These are phyloP conservation scores for Botrytis galanthina DNA, from an alignment of 2,329 filamentous ascomycete genomes.

Conservation along the genomic window DNA sequence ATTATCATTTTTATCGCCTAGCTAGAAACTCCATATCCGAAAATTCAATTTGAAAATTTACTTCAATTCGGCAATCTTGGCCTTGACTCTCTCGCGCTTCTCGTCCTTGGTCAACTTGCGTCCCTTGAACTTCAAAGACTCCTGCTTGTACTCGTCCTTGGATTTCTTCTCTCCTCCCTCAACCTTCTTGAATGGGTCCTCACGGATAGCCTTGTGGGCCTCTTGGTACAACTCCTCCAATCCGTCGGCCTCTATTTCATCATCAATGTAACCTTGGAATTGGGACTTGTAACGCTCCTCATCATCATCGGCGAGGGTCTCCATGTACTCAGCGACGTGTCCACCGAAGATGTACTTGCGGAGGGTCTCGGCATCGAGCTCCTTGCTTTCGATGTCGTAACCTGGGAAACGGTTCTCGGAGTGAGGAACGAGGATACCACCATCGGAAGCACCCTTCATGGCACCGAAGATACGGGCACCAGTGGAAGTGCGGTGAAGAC, in stretches of 20 bases:
- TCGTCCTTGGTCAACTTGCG: conserved; percentile 78
- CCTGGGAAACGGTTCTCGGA: conserved; percentile 99
- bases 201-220: conserved; percentile 94
- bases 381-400: conserved; percentile 95
- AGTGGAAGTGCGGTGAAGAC: conserved; percentile 94
- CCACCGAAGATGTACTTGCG: conserved; percentile 99
- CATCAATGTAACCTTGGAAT: conserved; percentile 97
- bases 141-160: conserved; percentile 96
- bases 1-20: conserved; percentile 14
- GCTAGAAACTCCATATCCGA: conserved; percentile 23
- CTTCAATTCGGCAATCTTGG: conserved; percentile 83
- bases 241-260: conserved; percentile 92
- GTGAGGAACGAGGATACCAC: conserved; percentile 95
- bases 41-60: conserved; percentile 32
- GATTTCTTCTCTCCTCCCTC: conserved; percentile 77
- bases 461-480: conserved; percentile 98
- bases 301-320: conserved; percentile 97
- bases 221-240: conserved; percentile 96
- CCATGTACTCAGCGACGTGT: conserved; percentile 99
- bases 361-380: conserved; percentile 94
- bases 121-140: conserved; percentile 85
- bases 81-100: conserved; percentile 80
- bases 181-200: conserved; percentile 96
- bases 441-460: conserved; percentile 99
- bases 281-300: conserved; percentile 99